Percentiles rank a stretch among this genome's conserved stretches.
Evolutionary conservation across 2,329 filamentous ascomycete genomes (phyloP).

Genomic region (Monosporascus sp.): DNA sequence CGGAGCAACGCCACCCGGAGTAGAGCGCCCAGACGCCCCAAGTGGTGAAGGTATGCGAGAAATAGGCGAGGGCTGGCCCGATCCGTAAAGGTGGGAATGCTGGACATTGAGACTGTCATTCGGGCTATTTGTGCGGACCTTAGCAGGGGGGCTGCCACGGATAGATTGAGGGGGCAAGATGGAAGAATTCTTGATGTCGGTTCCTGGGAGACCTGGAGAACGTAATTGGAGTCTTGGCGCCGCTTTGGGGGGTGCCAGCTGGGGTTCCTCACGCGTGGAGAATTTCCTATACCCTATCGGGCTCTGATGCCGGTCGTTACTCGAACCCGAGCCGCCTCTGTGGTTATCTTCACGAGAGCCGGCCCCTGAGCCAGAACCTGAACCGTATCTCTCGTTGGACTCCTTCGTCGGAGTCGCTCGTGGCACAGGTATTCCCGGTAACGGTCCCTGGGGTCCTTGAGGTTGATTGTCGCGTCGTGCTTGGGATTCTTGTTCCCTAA

Average conservation of each 20-base stretch:
- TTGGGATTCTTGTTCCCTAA: slow-evolving; percentile 48
- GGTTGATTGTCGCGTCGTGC: slow-evolving; percentile 34
- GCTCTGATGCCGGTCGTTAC: slow-evolving; percentile 37
- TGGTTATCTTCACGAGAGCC: slow-evolving; percentile 37
- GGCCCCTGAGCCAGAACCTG: slow-evolving; percentile 18
- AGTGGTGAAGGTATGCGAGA: slow-evolving; percentile 36
- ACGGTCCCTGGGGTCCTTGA: slow-evolving; percentile 15
- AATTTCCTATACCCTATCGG: slow-evolving; percentile 35
- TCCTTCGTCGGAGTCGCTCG: slow-evolving; percentile 19
- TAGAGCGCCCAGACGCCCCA: slow-evolving; percentile 26
- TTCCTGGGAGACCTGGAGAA: slow-evolving; percentile 43
- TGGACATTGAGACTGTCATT: slow-evolving; percentile 30
- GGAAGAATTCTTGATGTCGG: slow-evolving; percentile 42
- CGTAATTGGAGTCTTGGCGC: slow-evolving; percentile 30
- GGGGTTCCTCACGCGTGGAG: slow-evolving; percentile 32
- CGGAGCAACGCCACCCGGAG: slow-evolving; percentile 26
- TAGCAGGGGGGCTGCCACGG: slow-evolving; percentile 21
- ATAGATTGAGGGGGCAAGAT: slow-evolving; percentile 41
- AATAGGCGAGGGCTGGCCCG: slow-evolving; percentile 40
- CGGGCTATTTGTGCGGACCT: slow-evolving; percentile 16
- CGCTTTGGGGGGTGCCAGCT: slow-evolving; percentile 21
- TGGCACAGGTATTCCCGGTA: slow-evolving; percentile 12
- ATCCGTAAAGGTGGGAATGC: slow-evolving; percentile 29
- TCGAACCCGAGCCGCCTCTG: slow-evolving; percentile 51
- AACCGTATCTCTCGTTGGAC: slow-evolving; percentile 21